phyloP scores from a whole-genome alignment of 2,329 filamentous ascomycete species.

The Epichloe festucae region DNA sequence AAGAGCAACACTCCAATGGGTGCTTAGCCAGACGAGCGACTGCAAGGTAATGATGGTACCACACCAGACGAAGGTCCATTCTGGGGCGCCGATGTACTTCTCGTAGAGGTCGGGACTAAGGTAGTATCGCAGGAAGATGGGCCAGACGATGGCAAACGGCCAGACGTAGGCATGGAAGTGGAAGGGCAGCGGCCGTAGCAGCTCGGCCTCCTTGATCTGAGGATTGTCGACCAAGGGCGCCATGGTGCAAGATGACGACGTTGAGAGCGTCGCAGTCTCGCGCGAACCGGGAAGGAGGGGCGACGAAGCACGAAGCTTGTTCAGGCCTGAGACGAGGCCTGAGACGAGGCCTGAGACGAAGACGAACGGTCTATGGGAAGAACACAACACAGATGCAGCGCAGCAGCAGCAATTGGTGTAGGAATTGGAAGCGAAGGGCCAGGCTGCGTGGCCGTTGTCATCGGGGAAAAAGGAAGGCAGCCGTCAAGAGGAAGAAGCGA shows the following conservation, averaged over 20 bases:
- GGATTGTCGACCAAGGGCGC: conserved; percentile 79
- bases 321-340: neutral
- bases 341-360: neutral
- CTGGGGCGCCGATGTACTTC: conserved; percentile 78
- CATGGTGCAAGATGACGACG: conserved; percentile 29
- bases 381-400: neutral
- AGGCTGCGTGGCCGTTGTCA: conserved; percentile 4
- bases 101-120: conserved; percentile 75
- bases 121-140: conserved; percentile 79
- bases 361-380: neutral
- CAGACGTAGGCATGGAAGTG: conserved; percentile 81
- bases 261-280: conserved; percentile 1
- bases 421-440: neutral
- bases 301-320: neutral
- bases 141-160: conserved; percentile 89
- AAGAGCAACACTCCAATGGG: conserved; percentile 92
- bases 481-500: neutral
- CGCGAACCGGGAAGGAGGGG: neutral
- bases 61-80: conserved; percentile 96
- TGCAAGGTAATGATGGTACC: conserved; percentile 80
- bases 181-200: conserved; percentile 74
- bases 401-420: neutral
- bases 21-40: conserved; percentile 84
- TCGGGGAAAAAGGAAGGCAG: neutral
- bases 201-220: conserved; percentile 76